A percentile compares a stretch with the other conserved stretches of the same genome.
Evolutionary conservation across 345 rosid genomes (phyloP).

Genomic region (Moricandia arvensis): DNA sequence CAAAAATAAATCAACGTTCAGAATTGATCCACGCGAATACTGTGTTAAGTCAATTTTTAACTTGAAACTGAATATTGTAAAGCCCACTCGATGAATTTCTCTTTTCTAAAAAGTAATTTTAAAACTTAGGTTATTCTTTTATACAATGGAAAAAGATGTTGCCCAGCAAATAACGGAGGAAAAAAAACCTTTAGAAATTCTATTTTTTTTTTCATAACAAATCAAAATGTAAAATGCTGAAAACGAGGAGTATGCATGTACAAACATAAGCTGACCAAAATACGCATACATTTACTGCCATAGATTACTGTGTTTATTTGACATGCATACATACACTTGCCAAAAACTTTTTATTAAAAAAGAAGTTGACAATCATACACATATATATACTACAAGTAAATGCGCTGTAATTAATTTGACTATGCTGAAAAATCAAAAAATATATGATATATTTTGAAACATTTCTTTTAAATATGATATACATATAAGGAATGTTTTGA

Average conservation of each 20-base stretch:
- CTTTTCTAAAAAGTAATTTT: neutral
- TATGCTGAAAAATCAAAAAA: neutral
- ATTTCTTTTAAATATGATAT: neutral
- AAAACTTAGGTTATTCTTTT: neutral
- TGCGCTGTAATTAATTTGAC: slow-evolving; percentile 7
- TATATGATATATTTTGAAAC: neutral
- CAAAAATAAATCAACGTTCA: slow-evolving; percentile 26
- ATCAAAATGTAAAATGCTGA: neutral
- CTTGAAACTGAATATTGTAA: neutral
- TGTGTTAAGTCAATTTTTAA: neutral
- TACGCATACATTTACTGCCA: slow-evolving; percentile 2
- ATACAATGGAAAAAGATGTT: neutral
- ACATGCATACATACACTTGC: slow-evolving; percentile 16
- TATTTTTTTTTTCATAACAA: neutral
- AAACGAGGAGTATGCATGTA: slow-evolving; percentile 19
- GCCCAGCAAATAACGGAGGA: neutral
- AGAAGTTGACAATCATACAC: neutral
- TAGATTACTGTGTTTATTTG: slow-evolving; percentile 7
- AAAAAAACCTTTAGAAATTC: neutral
- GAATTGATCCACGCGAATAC: slow-evolving; percentile 24
- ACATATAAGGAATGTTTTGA: slow-evolving; percentile 12
- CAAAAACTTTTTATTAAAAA: neutral
- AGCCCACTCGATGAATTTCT: neutral
- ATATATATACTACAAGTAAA: neutral
- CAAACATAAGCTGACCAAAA: slow-evolving; percentile 23